Percentiles rank a stretch among this genome's conserved stretches.
Evolutionary conservation across 257 asterid species (phyloP).

Genomic region (Eucommia ulmoides): DNA sequence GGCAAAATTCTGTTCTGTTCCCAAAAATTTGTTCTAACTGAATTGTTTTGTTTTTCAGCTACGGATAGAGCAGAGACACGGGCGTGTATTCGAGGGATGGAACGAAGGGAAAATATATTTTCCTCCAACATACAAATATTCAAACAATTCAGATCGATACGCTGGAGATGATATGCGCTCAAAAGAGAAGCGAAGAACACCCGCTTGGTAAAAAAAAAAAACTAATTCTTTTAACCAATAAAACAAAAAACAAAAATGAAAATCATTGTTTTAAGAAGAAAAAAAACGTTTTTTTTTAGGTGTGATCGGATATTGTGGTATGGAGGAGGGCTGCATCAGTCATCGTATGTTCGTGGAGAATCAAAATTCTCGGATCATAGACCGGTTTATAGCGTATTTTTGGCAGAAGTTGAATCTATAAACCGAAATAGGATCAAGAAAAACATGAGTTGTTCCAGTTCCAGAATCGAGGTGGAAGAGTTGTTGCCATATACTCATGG

Average conservation of each 20-base stretch:
- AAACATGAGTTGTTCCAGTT: constrained; percentile 48
- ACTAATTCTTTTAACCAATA: too few species aligned
- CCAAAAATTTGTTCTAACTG: neutral
- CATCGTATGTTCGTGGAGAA: constrained; percentile 94
- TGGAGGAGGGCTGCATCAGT: constrained; percentile 78
- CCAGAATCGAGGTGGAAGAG: constrained; percentile 90
- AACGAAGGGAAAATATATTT: constrained; percentile 76
- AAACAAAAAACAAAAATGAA: too few species aligned
- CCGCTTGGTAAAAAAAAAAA: constrained; percentile 97
- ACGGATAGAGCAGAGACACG: constrained; percentile 54
- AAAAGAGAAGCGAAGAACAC: constrained; percentile 82
- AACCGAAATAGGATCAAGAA: constrained; percentile 52
- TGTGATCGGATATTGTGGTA: constrained; percentile 96
- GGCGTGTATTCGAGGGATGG: constrained; percentile 85
- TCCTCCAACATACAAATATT: constrained; percentile 90
- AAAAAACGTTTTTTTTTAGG: too few species aligned
- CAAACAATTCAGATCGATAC: constrained; percentile 73
- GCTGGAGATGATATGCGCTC: constrained; percentile 71
- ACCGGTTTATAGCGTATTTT: constrained; percentile 66
- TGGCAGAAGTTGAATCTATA: constrained; percentile 82
- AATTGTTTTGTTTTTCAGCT: constrained; percentile 39
- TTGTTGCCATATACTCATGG: constrained; percentile 51
- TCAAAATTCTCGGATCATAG: constrained; percentile 92
- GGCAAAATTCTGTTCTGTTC: too few species aligned
- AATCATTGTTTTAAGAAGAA: too few species aligned